phyloP scores from a whole-genome alignment of 2,329 filamentous ascomycete genomes.

The Nectriaceae sp. region DNA sequence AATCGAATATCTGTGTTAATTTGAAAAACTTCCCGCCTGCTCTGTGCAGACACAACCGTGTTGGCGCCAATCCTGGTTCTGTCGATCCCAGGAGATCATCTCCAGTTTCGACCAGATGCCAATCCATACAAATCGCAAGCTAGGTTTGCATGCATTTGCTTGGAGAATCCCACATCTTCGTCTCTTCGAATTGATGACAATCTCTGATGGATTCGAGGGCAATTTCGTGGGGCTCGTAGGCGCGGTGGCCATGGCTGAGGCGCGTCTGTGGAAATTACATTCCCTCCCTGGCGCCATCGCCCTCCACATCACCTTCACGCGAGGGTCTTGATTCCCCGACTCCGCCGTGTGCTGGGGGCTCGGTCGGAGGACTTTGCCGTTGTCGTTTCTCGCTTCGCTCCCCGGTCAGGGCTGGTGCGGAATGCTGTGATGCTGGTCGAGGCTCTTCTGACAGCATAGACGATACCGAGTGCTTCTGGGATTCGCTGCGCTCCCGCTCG shows the following conservation, averaged over 20 bases:
- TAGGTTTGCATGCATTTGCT: no score
- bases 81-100: slow-evolving; percentile 9
- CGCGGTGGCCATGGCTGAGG: slow-evolving; percentile 10
- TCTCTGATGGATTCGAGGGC: not conserved
- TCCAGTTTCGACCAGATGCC: not conserved
- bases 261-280: slow-evolving; percentile 16
- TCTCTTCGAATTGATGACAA: no score
- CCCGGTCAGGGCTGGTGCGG: slow-evolving; percentile 4
- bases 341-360: slow-evolving; percentile 11
- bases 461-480: slow-evolving; percentile 36
- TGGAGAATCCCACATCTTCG: no score
- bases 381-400: slow-evolving; percentile 18
- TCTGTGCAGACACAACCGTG: not conserved
- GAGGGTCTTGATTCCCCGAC: slow-evolving; percentile 14
- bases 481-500: slow-evolving; percentile 26
- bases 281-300: slow-evolving; percentile 7
- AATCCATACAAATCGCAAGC: not conserved
- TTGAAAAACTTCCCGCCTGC: no score
- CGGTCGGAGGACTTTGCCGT: slow-evolving; percentile 16
- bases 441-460: slow-evolving; percentile 33
- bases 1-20: slow-evolving; percentile 5
- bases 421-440: slow-evolving; percentile 14
- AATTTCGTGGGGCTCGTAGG: not conserved
- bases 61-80: slow-evolving; percentile 8
- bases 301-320: slow-evolving; percentile 19